Base-by-base conservation (phyloP, 306 rosid genomes). In the Cicer yamashitae region DNA sequence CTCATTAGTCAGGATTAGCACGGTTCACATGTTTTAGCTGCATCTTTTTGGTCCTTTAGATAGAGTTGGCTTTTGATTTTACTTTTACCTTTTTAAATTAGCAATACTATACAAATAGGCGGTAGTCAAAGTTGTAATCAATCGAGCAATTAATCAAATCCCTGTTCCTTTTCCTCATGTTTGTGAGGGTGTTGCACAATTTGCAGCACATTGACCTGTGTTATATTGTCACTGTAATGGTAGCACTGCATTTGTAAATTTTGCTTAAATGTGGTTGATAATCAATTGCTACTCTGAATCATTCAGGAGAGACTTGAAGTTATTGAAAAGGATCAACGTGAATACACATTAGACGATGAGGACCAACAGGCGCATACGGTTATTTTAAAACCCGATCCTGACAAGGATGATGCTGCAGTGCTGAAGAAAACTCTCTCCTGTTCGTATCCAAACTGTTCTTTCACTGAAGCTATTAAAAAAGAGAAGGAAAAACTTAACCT, bases 301-400 rank as follows among this genome's bases (percentile, higher is more conserved):
- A 53, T 68, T 63, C 85, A 96, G 99, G 99, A 96, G 88, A 92
- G 97, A 84, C 84, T 96, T 77, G 96, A 96, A 60, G 82, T 83
- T 81, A 96, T 96, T 66, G 99, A 88, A 79, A 87, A 62, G 84
- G 98, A 96, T 87, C 99, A 92, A 78, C 84, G 88, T 67, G 99
- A 96, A 67, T 96, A 96, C 87, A 92, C 99, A 77, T 84, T 96
- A 88, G 99, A 96, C 80, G 98, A 90, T 10, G 99, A 92, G 64
- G 99, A 96, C 79, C 90, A 90, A 85, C 85, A 79, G 82, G 84
- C 86, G 51, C 99, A 96, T 34, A 88, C 88, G 6, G 97, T 90
- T 79, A 96, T 96, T 77, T 84, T 96, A 65, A 91, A 92, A 74
- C 99, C 97, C 9, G 96, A 90, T 20, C 97, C 99, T 61, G 91